These are phyloP conservation scores for Albophoma yamanashiensis DNA, from an alignment of 2,329 filamentous ascomycete species.

Conservation along the genomic window DNA sequence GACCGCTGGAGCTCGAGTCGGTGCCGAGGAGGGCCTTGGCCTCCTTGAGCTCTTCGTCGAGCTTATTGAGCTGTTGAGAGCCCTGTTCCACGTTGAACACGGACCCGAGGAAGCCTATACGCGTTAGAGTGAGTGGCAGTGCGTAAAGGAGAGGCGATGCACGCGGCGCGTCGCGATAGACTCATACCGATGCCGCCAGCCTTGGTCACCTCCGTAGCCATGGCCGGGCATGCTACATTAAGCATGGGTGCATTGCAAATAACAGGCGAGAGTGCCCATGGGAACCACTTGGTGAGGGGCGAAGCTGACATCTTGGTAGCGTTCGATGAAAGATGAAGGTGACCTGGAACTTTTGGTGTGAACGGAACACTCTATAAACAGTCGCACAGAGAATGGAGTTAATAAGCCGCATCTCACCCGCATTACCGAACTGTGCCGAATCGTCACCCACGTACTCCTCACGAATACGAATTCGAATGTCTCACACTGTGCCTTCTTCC, in stretches of 20 bases:
- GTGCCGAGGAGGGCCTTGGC: slow-evolving; percentile 15
- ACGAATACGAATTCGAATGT: not conserved
- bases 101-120: slow-evolving; percentile 20
- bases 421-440: not conserved
- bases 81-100: slow-evolving; percentile 16
- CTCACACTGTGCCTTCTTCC: not conserved
- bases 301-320: not conserved
- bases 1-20: slow-evolving; percentile 19
- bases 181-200: slow-evolving; percentile 25
- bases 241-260: slow-evolving; percentile 27
- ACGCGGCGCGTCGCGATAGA: not conserved
- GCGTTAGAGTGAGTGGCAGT: not conserved
- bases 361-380: not conserved
- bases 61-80: slow-evolving; percentile 19
- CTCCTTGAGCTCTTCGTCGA: slow-evolving; percentile 20
- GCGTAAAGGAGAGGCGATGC: not conserved
- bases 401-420: not conserved
- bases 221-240: slow-evolving; percentile 17
- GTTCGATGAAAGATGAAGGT: not conserved
- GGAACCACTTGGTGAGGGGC: slow-evolving; percentile 17
- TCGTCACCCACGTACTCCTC: not conserved
- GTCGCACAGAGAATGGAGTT: not conserved
- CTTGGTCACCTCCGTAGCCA: slow-evolving; percentile 26
- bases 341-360: not conserved
- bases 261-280: slow-evolving; percentile 17